Base-by-base conservation (phyloP, 768 basidiomycete species). In the Serendipita sp. region DNA sequence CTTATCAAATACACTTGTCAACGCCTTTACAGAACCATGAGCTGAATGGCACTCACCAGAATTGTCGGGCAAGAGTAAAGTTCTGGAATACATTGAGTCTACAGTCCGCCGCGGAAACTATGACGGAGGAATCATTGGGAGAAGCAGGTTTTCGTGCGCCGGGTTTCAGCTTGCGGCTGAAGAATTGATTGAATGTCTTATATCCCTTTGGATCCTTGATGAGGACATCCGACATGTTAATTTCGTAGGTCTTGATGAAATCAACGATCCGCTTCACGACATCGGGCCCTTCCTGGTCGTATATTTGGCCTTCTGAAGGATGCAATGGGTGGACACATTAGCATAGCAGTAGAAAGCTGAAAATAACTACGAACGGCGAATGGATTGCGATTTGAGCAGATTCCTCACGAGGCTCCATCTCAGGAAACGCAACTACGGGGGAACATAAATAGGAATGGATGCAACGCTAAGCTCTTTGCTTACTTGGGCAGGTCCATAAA, bases 161-260 rank as follows among this genome's bases (percentile, higher is more conserved):
- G 0, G 80, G 75, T 63, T 77, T 78, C 61, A 90, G 75, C 68
- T 81, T 78, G 43, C 82, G 75, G 50, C 69, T 79, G 75, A 92
- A 92, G 76, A 92, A 90, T 3, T 83, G 77, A 72, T 91, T 92
- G 77, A 92, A 88, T 13, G 73, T 81, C 67, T 72, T 72, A 70
- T 90, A 90, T 45, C 79, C 76, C 1, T 70, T 70, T 53, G 84
- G 71, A 69, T 90, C 83, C 1, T 83, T 79, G 31, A 85, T 70
- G 14, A 83, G 73, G 20, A 91, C 78, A 68, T 90, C 85, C 53
- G 75, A 74, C 20, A 77, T 69, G 13, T 79, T 69, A 48, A 91
- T 75, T 1, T 71, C 67, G 70, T 84, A 84, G 0, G 81, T 78
- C 20, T 75, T 62, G 64, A 84, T 73, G 69, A 85, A 84, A 3